Evolutionary conservation across 495 filamentous ascomycete species (phyloP).

Genomic region (Podospora tetraspora): DNA sequence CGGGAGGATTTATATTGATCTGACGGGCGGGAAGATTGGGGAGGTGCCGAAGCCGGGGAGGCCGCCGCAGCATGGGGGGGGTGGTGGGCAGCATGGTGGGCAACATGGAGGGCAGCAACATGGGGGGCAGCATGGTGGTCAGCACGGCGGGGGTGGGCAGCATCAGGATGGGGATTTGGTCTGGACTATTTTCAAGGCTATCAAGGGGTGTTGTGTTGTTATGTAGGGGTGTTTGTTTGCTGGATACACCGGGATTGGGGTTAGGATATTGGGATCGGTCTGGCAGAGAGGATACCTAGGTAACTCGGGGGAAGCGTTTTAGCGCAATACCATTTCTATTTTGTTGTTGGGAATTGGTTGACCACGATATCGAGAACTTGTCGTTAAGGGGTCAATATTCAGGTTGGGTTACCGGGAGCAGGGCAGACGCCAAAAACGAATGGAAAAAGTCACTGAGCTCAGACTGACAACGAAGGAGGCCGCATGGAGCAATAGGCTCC

Average conservation of each 20-base stretch:
- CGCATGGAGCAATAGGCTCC: too few species aligned
- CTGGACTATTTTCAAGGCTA: constrained; percentile 55
- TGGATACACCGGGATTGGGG: not conserved
- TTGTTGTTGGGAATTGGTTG: too few species aligned
- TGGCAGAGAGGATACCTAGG: not conserved
- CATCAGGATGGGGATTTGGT: constrained; percentile 59
- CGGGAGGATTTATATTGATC: constrained; percentile 64
- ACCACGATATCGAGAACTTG: too few species aligned
- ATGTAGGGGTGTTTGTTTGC: constrained; percentile 54
- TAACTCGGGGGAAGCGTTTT: not conserved
- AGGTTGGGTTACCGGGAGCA: too few species aligned
- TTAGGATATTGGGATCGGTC: not conserved
- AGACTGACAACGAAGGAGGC: too few species aligned
- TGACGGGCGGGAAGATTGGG: constrained; percentile 22
- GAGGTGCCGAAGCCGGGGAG: constrained; percentile 34
- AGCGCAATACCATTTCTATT: not conserved
- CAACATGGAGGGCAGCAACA: constrained; percentile 24
- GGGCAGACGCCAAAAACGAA: too few species aligned
- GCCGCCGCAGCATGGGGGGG: constrained; percentile 4
- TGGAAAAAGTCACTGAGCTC: too few species aligned
- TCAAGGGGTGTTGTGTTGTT: constrained; percentile 63
- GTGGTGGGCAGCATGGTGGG: constrained; percentile 11
- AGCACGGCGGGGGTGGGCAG: constrained; percentile 34
- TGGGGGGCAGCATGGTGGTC: constrained; percentile 27
- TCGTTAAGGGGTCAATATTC: too few species aligned